Base-by-base conservation (phyloP, 495 filamentous ascomycete genomes). In the Penicillium subrubescens region DNA sequence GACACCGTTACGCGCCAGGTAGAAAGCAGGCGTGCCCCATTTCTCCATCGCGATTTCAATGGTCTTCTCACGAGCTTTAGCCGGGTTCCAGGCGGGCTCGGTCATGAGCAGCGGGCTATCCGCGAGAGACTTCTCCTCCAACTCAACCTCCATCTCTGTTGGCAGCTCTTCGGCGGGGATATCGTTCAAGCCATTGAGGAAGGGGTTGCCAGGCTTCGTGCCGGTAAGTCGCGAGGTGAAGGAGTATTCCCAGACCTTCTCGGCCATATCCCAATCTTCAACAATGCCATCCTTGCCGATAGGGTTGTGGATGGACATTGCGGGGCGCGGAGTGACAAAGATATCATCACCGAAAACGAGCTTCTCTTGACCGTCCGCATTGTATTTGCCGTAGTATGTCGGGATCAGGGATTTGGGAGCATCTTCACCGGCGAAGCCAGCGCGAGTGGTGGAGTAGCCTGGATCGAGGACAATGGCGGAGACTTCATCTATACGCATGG, bases 391-490 rank as follows among this genome's bases (percentile, higher is more conserved):
- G 75, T 97, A 98, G 79, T 90, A 90, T 33, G 92, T 93, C 19
- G 94, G 93, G 48, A 96, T 83, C 55, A 98, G 86, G 15, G 92
- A 92, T 83, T 98, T 99, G 61, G 95, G 95, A 4, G 91, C 88
- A 79, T 99, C 95, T 89, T 99, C 95, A 69, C 96, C 95, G 5
- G 95, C 95, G 74, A 97, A 98, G 65, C 95, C 95, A 60, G 94
- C 96, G 79, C 96, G 94, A 17, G 88, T 92, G 69, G 87, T 90
- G 51, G 89, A 91, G 80, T 91, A 97, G 46, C 96, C 95, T 5
- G 96, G 91, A 71, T 99, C 95, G 68, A 99, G 92, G 25, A 99
- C 92, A 71, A 99, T 91, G 29, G 95, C 95, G 17, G 93, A 95
- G 57, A 99, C 93, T 78, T 99, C 95, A 82, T 99, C 95, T 96